Base-by-base conservation (phyloP, 1,284 basidiomycete genomes). In the Trichosporon inkin region DNA sequence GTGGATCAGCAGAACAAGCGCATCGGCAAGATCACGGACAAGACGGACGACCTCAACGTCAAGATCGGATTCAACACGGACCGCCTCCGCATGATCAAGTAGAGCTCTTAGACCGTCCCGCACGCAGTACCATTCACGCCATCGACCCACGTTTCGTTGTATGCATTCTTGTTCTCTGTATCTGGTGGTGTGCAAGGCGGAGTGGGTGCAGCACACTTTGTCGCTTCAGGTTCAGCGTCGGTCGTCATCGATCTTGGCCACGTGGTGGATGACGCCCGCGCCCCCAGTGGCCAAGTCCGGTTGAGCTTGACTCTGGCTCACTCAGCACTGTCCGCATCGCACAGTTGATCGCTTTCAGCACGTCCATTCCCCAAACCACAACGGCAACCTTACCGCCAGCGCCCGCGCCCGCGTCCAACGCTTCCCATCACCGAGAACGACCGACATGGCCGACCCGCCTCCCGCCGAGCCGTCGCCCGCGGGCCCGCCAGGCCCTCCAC, bases 41-140 rank as follows among this genome's bases (percentile, higher is more conserved):
- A 80, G 70, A 78, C 78, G n/a, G 78, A 78, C 62, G 68, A 73
- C 53, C 68, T 80, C 22, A 75, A 78, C 62, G 70, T 74, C 68
- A 74, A 72, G 51, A 72, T 80, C 35, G 64, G 73, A 67, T 71
- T 71, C 66, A 80, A 78, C 63, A 77, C 75, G 8, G 74, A 77
- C 64, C 71, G 73, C 56, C 66, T 80, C 47, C 75, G 71, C 66
- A 66, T 67, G 58, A 78, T 79, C 67, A 70, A 68, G 63, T 77
- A 71, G 59, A 14, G n/a, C 41, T 1, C 13, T 28, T 47, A 8
- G 6, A 24, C 22, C 11, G n/a, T 5, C 38, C 6, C 38, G 38
- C 16, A 44, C 24, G 16, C 36, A 32, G 7, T 28, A 28, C n/a
- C 41, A 44, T 17, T 10, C 22, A 24, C 36, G 7, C 35, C 7